Evolutionary conservation across 192 early-diverging fungal genomes (phyloP), one percentile per base, ranked within the genome.

Genomic region (Gaertneriomyces semiglobifer): DNA sequence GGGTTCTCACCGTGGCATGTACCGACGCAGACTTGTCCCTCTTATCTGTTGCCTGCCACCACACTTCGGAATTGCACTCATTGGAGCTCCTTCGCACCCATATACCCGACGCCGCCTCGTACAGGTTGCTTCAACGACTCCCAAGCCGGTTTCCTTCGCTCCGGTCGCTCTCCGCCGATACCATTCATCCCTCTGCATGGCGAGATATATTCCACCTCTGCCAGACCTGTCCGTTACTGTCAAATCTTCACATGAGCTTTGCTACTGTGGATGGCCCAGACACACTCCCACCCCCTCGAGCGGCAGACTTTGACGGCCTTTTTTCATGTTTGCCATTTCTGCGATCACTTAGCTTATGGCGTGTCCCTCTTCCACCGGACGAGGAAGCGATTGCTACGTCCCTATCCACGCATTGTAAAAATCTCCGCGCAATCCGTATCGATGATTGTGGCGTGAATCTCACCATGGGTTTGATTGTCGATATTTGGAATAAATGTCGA

Each of bases 171-270:
- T 47, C 64, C 12, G 69, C 69, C 39, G 69, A 70, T 42, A 64
- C 16, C 44, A 43, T 70, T 55, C 51, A 40, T 12, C 60, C 62
- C 16, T 46, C 54, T 18, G 20, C 69, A 3, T 70, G 69, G 69
- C 20, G 16, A 8, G 62, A 70, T 58, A 14, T 70, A 9, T 47
- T 65, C 9, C 20, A 33, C 33, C 54, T 70, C 8, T 70, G 69
- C 41, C 43, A 43, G 56, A 55, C 61, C 16, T 70, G 69, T 48
- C 62, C 69, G 18, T 18, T 46, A 7, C 54, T 70, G 11, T 46
- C 19, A 5, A 70, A 65, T 48, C 43, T 70, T 8, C 69, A 70
- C 38, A 64, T 70, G 39, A 70, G 69, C 60, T 70, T 70, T 57
- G 43, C 53, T 3, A 14, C 25, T 4, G 44, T 16, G 8, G 62